Percentiles rank a stretch among this genome's conserved stretches.
These are phyloP conservation scores for Zalaria sp. DNA, from an alignment of 2,329 filamentous ascomycete genomes.

Conservation along the genomic window DNA sequence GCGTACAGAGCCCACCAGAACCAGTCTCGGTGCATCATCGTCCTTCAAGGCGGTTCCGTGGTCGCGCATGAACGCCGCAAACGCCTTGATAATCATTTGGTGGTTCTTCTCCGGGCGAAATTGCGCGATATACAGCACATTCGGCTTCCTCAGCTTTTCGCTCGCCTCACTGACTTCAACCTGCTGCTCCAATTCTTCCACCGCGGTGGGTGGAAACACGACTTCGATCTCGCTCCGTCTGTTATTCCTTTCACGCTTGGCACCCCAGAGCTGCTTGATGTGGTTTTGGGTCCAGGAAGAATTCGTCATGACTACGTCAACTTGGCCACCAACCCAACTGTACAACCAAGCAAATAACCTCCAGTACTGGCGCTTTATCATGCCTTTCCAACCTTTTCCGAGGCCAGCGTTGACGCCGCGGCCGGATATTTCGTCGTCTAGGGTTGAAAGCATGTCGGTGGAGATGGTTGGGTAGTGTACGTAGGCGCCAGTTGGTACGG, in stretches of 20 bases:
- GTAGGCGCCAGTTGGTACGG: conserved; percentile 77
- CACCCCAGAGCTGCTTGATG: conserved; percentile 66
- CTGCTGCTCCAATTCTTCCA: conserved; percentile 63
- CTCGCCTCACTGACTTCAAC: conserved; percentile 57
- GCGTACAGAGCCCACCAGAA: conserved; percentile 85
- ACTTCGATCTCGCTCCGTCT: conserved; percentile 49
- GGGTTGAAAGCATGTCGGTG: conserved; percentile 85
- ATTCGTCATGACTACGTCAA: conserved; percentile 96
- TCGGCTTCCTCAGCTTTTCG: conserved; percentile 55
- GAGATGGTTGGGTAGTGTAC: conserved; percentile 98
- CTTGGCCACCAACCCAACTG: conserved; percentile 63
- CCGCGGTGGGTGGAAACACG: conserved; percentile 85
- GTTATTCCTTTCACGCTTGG: conserved; percentile 25
- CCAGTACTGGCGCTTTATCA: conserved; percentile 74
- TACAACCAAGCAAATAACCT: conserved; percentile 70
- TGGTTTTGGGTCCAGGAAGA: conserved; percentile 86
- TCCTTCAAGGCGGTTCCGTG: conserved; percentile 10
- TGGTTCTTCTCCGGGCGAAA: conserved; percentile 98
- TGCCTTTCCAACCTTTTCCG: conserved; percentile 57
- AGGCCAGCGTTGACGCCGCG: conserved; percentile 71
- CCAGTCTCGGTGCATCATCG: conserved; percentile 44
- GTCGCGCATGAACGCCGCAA: conserved; percentile 44
- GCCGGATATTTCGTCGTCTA: conserved; percentile 46
- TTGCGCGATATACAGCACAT: conserved; percentile 86
- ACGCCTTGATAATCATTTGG: conserved; percentile 69